phyloP scores from a whole-genome alignment of 805 yeast genomes.

The Candida cerambycidarum region DNA sequence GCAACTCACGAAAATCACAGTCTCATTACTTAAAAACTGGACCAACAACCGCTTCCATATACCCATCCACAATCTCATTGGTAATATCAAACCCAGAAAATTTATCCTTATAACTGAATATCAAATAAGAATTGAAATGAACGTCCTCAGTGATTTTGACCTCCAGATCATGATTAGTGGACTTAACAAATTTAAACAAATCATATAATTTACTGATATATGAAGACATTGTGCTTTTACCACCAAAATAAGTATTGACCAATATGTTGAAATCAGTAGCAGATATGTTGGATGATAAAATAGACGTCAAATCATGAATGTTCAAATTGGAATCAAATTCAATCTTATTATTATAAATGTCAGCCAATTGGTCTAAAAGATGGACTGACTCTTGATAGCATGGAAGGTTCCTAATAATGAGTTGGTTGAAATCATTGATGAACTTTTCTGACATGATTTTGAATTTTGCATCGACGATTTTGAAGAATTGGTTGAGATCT shows the following conservation, averaged over 20 bases:
- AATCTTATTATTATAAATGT: slow-evolving; percentile 1
- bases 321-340: slow-evolving; percentile 7
- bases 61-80: slow-evolving; percentile 20
- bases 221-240: slow-evolving; percentile 20
- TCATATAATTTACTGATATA: slow-evolving; percentile 26
- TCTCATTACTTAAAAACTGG: slow-evolving; percentile 8
- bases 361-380: slow-evolving; percentile 13
- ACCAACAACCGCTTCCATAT: slow-evolving; percentile 23
- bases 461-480: slow-evolving; percentile 15
- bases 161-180: slow-evolving; percentile 10
- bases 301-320: slow-evolving; percentile 13
- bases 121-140: slow-evolving; percentile 19
- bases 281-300: slow-evolving; percentile 10
- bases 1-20: no score
- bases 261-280: slow-evolving; percentile 17
- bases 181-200: slow-evolving; percentile 20
- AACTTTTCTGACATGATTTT: slow-evolving; percentile 16
- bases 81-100: slow-evolving; percentile 23
- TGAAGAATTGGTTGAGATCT: slow-evolving; percentile 15
- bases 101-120: slow-evolving; percentile 15
- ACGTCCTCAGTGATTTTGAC: slow-evolving; percentile 17
- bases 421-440: slow-evolving; percentile 9
- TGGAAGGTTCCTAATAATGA: slow-evolving; percentile 4
- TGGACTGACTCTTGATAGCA: slow-evolving; percentile 10
- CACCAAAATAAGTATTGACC: slow-evolving; percentile 25